Conservation (phyloP, 2,329 filamentous ascomycete genomes). For the Colletotrichum kahawae region DNA sequence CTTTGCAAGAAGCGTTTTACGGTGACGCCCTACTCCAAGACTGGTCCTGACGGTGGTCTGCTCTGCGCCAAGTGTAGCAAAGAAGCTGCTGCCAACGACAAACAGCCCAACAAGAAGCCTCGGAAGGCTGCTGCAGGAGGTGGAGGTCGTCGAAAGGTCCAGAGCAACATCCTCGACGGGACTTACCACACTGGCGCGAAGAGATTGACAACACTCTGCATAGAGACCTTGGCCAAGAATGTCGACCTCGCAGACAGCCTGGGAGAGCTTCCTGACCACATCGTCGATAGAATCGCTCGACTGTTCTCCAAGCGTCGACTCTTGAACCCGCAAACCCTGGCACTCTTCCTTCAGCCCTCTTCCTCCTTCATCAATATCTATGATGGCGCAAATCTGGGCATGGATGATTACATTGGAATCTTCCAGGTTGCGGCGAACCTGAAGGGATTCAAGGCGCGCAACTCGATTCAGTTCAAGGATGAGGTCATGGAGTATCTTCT, state of each 20-base stretch:
- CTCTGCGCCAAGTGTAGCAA: conserved; percentile 84
- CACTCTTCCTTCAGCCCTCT: conserved; percentile 60
- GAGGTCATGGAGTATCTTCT: conserved; percentile 81
- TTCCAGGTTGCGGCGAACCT: conserved; percentile 77
- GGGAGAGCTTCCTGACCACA: conserved; percentile 59
- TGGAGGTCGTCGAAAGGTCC: conserved; percentile 73
- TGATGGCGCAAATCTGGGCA: conserved; percentile 67
- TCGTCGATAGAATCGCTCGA: conserved; percentile 64
- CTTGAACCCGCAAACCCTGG: conserved; percentile 56
- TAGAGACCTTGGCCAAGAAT: conserved; percentile 67
- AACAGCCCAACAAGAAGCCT: conserved; percentile 37
- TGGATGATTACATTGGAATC: conserved; percentile 80
- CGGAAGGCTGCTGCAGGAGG: conserved; percentile 44
- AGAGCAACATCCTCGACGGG: conserved; percentile 87
- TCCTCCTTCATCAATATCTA: conserved; percentile 60
- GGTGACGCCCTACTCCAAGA: conserved; percentile 86
- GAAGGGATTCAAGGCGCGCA: conserved; percentile 75
- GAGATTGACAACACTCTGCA: conserved; percentile 67
- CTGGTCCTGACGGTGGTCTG: conserved; percentile 83
- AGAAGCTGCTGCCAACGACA: conserved; percentile 55
- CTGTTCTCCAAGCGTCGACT: conserved; percentile 66
- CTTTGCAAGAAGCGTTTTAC: conserved; percentile 88
- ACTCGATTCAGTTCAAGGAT: conserved; percentile 93
- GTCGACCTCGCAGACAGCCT: conserved; percentile 66
- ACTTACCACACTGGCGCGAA: conserved; percentile 69